Base-by-base conservation (phyloP, 2,329 filamentous ascomycete species). In the Chrysosporium queenslandicum region DNA sequence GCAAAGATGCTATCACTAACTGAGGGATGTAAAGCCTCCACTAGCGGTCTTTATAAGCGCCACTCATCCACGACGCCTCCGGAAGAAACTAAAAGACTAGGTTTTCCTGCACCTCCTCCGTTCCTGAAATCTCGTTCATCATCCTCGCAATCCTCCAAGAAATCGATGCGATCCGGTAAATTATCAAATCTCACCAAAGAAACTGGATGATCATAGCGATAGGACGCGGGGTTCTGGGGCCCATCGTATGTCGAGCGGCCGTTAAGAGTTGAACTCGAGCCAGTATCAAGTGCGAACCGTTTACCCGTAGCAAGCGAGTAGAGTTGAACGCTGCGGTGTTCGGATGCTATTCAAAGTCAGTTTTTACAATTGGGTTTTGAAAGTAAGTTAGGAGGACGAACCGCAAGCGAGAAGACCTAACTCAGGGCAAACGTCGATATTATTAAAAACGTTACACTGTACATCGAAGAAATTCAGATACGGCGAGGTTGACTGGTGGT, bases 391-490 rank as follows among this genome's bases (percentile, higher is more conserved):
- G 23, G 37, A 12, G 36, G 20, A 59, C 63, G 30, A 55, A 71
- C 69, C 62, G 52, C 60, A 68, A 18, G 68, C 69, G 23, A 71
- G 58, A 2, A 71, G 60, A 3, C 65, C 66, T 1, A 71, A 57
- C 42, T 70, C 66, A 3, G 59, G 50, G 43, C 61, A 68, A n/a
- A 71, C 39, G 49, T 70, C 69, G 36, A 71, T 65, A 16, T 66
- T 61, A 2, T 63, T 63, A 25, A 63, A 59, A 12, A 56, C 50
- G 14, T 60, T 55, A 1, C 61, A 53, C n/a, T 58, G 55, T 48
- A 65, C 66, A n/a, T 66, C 65, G 2, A 57, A 57, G 50, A 71
- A 71, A 4, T 56, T 56, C 30, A 71, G 56, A 46, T 69, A 71
- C 1, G 69, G 66, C 25, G 53, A 63, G 6, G 63, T 66, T 5